These are phyloP conservation scores for Botrytis fragariae DNA, from an alignment of 2,329 filamentous ascomycete genomes.

Conservation along the genomic window DNA sequence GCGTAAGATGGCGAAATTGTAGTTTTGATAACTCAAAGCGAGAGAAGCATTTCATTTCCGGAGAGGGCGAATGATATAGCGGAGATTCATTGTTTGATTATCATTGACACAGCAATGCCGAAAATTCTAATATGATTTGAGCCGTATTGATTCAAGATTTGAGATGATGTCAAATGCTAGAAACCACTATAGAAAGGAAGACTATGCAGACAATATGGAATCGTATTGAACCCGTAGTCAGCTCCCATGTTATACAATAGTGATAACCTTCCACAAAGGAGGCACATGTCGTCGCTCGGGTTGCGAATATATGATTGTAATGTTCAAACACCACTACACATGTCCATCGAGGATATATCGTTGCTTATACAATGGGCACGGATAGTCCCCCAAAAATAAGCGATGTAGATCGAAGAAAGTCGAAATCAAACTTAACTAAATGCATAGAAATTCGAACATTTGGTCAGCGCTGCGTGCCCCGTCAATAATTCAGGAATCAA, in stretches of 20 bases:
- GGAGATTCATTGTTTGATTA: not conserved
- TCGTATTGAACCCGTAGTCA: not conserved
- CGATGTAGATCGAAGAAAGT: not conserved
- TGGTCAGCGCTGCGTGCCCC: not conserved
- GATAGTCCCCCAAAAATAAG: not conserved
- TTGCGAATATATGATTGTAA: not conserved
- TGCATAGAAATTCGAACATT: not conserved
- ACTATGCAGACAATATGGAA: not conserved
- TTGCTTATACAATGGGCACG: not conserved
- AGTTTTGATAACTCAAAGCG: not conserved
- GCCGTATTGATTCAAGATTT: not conserved
- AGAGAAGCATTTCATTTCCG: not conserved
- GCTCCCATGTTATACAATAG: not conserved
- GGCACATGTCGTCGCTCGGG: not conserved
- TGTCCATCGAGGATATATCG: not conserved
- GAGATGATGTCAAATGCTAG: not conserved
- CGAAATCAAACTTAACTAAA: not conserved
- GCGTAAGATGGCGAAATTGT: conserved; percentile 23
- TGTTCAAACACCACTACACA: not conserved
- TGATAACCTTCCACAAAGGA: not conserved
- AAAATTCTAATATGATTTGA: not conserved
- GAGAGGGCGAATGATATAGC: not conserved
- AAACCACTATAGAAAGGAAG: not conserved
- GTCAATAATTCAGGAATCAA: not conserved
- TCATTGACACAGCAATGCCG: not conserved